phyloP scores from a whole-genome alignment of 2,329 filamentous ascomycete species.

The Microdochium trichocladiopsis region DNA sequence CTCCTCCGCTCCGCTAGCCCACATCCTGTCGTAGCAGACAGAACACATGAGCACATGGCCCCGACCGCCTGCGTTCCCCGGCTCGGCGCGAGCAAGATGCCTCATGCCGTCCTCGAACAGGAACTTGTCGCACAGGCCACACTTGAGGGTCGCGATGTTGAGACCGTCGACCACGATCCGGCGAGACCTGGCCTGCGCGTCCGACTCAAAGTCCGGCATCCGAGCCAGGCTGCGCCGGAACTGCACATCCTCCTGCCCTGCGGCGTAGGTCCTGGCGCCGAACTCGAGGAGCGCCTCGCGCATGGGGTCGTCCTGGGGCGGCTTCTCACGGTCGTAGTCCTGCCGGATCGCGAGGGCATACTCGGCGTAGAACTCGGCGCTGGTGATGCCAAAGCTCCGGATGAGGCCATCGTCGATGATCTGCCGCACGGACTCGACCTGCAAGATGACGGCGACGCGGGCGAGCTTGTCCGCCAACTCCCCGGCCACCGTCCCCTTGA shows the following conservation, averaged over 20 bases:
- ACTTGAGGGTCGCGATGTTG: neutral
- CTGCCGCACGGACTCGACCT: neutral
- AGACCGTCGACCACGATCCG: neutral
- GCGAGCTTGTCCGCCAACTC: neutral
- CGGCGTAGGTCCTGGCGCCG: neutral
- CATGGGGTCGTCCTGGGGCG: neutral
- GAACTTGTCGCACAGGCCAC: neutral
- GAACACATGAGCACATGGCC: neutral
- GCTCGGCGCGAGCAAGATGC: neutral
- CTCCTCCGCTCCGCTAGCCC: neutral
- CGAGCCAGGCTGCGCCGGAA: neutral
- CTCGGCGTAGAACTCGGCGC: neutral
- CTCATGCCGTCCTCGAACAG: neutral
- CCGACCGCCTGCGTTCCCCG: neutral
- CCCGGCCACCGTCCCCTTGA: neutral
- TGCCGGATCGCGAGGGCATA: neutral
- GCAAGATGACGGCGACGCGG: neutral
- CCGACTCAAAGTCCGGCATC: neutral
- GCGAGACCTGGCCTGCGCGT: neutral
- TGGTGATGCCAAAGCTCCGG: neutral
- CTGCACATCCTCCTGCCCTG: neutral
- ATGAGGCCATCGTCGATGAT: neutral
- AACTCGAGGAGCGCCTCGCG: neutral
- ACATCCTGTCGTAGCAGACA: neutral
- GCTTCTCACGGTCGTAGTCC: neutral